Evolutionary conservation across 73 alveolate species (phyloP).

Genomic region (Paramecium caudatum): DNA sequence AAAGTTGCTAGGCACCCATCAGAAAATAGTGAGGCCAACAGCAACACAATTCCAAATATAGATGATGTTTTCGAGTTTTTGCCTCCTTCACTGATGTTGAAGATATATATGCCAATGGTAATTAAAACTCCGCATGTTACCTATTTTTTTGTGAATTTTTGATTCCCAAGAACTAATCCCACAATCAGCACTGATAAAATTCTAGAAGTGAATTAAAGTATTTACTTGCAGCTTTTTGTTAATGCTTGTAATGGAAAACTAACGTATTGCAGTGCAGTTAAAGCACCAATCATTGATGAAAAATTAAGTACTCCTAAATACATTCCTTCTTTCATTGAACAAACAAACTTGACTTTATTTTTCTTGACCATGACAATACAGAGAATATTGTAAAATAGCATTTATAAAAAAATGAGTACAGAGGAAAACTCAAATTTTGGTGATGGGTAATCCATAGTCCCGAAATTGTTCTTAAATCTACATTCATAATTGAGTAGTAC

Average conservation of each 20-base stretch:
- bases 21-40: conserved; percentile 43
- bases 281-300: conserved; percentile 61
- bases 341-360: not conserved
- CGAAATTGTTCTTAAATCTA: conserved; percentile 67
- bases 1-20: conserved; percentile 71
- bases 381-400: conserved; percentile 6
- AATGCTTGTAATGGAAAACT: conserved; percentile 76
- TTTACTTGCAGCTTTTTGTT: conserved; percentile 69
- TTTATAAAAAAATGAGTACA: not conserved
- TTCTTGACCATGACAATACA: not conserved
- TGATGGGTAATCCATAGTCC: conserved; percentile 49
- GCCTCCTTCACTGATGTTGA: conserved; percentile 37
- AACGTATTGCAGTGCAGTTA: conserved; percentile 65
- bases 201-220: not conserved
- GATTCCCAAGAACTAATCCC: conserved; percentile 66
- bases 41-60: conserved; percentile 39
- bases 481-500: not conserved
- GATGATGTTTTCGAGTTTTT: conserved; percentile 18
- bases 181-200: conserved; percentile 71
- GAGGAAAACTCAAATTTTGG: conserved; percentile 63
- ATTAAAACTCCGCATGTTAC: conserved; percentile 67
- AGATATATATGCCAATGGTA: conserved; percentile 59
- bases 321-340: conserved; percentile 36
- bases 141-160: conserved; percentile 29
- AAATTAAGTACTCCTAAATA: conserved; percentile 64